Percentiles rank a stretch among this genome's conserved stretches.
Conservation (phyloP, 805 yeast genomes). For the Kodamaea restingae region DNA sequence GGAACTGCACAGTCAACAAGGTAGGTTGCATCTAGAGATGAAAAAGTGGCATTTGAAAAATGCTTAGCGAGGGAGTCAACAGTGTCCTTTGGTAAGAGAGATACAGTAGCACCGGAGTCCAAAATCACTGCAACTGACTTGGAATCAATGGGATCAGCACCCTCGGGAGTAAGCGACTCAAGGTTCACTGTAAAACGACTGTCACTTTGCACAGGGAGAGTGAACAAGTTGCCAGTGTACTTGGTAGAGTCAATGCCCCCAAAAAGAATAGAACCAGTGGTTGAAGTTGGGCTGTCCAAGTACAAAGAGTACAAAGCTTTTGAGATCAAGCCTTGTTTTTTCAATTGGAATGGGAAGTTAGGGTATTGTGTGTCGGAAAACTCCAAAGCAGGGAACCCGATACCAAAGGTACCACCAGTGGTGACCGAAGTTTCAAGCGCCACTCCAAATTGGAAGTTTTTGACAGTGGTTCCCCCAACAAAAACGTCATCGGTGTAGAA, state of each 20-base stretch:
- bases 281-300: conserved; percentile 37
- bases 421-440: conserved; percentile 7
- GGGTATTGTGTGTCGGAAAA: conserved; percentile 38
- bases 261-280: conserved; percentile 56
- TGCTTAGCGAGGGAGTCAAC: conserved; percentile 2
- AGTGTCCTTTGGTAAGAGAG: conserved; percentile 5
- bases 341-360: conserved; percentile 64
- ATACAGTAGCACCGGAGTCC: conserved; percentile 10
- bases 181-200: conserved; percentile 3
- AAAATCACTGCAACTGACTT: conserved; percentile 6
- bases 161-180: conserved; percentile 2
- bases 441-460: conserved; percentile 10
- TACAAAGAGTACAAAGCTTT: conserved; percentile 60
- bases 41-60: conserved; percentile 2
- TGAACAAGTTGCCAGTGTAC: conserved; percentile 44
- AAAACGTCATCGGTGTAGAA: conserved; percentile 8
- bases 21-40: not conserved
- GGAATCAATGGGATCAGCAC: not conserved
- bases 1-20: conserved; percentile 2
- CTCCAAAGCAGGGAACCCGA: conserved; percentile 7
- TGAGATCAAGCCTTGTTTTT: conserved; percentile 51
- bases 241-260: conserved; percentile 70
- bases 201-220: conserved; percentile 18
- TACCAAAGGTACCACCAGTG: conserved; percentile 12
- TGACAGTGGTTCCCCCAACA: conserved; percentile 9